Evolutionary conservation across 306 rosid species (phyloP).

Genomic region (Corylus avellana): DNA sequence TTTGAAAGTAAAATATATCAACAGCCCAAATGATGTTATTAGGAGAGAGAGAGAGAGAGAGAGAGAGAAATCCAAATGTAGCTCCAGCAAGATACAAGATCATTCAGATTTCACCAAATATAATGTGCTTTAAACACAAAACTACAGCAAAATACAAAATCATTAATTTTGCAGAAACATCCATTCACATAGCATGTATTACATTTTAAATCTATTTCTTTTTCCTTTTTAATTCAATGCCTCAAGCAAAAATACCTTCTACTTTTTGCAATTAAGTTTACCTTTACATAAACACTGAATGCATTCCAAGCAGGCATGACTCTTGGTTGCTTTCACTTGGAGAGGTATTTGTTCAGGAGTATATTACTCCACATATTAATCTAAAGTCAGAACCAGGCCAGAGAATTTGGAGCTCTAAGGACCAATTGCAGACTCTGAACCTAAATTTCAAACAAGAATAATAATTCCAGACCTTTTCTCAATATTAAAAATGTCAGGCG

Average conservation of each 20-base stretch:
- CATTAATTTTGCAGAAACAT: not conserved
- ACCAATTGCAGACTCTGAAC: not conserved
- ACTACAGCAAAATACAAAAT: not conserved
- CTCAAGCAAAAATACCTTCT: not conserved
- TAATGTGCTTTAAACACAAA: not conserved
- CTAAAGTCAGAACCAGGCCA: not conserved
- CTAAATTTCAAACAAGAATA: not conserved
- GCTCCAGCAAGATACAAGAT: not conserved
- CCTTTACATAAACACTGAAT: not conserved
- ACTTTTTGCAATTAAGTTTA: not conserved
- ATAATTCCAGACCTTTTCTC: not conserved
- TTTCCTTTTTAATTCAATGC: not conserved
- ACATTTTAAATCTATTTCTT: not conserved
- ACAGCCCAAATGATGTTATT: constrained; percentile 1
- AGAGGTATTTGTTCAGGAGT: not conserved
- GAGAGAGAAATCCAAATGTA: not conserved
- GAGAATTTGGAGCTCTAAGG: not conserved
- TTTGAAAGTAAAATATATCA: constrained; percentile 2
- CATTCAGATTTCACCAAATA: not conserved
- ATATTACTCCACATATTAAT: not conserved
- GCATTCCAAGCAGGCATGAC: not conserved
- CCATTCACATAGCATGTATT: not conserved
- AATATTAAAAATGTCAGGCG: not conserved
- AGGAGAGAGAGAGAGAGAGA: not conserved
- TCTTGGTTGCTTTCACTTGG: not conserved